Conservation (phyloP, 495 filamentous ascomycete species). For the Oidiodendron maius region DNA sequence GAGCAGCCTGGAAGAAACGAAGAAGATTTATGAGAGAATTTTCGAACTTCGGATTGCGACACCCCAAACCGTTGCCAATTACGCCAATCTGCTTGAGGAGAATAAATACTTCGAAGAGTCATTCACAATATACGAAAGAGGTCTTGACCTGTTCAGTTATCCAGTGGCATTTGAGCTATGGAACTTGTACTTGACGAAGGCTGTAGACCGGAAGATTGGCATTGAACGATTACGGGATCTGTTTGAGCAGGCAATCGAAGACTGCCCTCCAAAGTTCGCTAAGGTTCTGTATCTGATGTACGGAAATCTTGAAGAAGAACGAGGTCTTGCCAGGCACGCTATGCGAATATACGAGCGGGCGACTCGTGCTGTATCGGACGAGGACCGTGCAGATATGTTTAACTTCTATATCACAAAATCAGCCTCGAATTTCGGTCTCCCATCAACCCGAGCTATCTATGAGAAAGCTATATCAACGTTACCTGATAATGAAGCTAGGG, state of each 20-base stretch:
- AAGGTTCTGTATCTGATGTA: constrained; percentile 98
- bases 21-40: constrained; percentile 90
- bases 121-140: constrained; percentile 97
- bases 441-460: constrained; percentile 95
- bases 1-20: constrained; percentile 84
- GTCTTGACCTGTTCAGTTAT: constrained; percentile 93
- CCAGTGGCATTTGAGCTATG: constrained; percentile 97
- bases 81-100: constrained; percentile 92
- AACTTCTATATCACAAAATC: constrained; percentile 99
- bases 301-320: constrained; percentile 92
- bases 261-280: constrained; percentile 91
- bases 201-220: constrained; percentile 88
- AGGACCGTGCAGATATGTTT: constrained; percentile 95
- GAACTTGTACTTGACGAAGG: constrained; percentile 98
- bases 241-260: constrained; percentile 95
- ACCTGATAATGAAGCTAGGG: constrained; percentile 87
- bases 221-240: constrained; percentile 93
- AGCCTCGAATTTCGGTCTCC: constrained; percentile 93
- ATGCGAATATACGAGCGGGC: constrained; percentile 99
- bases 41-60: constrained; percentile 98
- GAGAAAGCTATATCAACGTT: constrained; percentile 88
- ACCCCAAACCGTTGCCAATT: constrained; percentile 97
- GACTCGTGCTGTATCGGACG: constrained; percentile 91
- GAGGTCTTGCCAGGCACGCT: constrained; percentile 90
- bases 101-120: constrained; percentile 95